Evolutionary conservation across 305 asterid genomes (phyloP), one percentile per base, ranked within the genome.

Genomic region (Andrographis paniculata): DNA sequence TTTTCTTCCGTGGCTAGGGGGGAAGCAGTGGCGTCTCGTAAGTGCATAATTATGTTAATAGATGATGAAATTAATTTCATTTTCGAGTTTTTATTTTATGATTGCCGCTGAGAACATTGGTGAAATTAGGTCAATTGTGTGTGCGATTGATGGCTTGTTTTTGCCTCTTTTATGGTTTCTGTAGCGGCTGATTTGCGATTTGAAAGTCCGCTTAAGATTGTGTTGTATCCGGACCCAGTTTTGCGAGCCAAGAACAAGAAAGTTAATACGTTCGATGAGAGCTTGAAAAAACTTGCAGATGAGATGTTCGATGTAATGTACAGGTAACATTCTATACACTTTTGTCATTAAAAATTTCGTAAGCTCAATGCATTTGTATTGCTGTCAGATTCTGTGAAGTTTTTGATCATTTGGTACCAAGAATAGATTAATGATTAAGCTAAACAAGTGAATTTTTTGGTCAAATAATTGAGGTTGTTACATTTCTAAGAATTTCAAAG

Each of bases 241-340:
- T 31, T 89, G 65, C 75, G 98, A 72, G 82, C 82, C 27, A 91
- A 73, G 76, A 91, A 83, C 69, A 91, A 86, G 68, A 62, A 73
- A 46, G 62, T 91, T 18, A 48, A n/a, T 24, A 49, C 69, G 14
- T 91, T 91, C 58, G 95, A 87, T 48, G 78, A 59, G 52, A 78
- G 70, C 69, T 75, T 86, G 84, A 80, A 87, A 59, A 87, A 55
- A 60, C 62, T 91, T 50, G 95, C 70, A 1, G 74, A 68, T 35
- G 96, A 80, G 72, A 91, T 91, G 99, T 91, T 91, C 66, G 93
- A 87, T 57, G 70, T 81, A 33, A 87, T 91, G 99, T 91, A 91
- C 63, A 86, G 66, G 99, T 91, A 56, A 75, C 53, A 55, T 56
- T 37, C 35, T 33, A 5, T 45, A 7, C 7, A 12, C 12, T 51